Percentiles rank a stretch among this genome's conserved stretches.
Evolutionary conservation across 2,329 filamentous ascomycete species (phyloP).

Genomic region (Alternaria postmessia): DNA sequence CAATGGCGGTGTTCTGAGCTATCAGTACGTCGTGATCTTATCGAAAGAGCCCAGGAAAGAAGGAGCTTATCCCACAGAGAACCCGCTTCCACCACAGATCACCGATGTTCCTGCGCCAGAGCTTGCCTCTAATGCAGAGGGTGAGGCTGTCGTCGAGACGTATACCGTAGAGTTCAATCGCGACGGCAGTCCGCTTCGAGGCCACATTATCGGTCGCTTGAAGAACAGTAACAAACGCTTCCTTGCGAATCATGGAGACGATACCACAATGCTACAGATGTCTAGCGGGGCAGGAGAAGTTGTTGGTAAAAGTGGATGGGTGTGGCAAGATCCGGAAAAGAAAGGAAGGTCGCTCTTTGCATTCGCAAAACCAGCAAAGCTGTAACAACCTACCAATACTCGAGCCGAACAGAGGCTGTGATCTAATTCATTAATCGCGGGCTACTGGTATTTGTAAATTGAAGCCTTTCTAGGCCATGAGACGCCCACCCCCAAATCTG

Average conservation of each 20-base stretch:
- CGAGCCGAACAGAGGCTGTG: neutral
- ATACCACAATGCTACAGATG: slow-evolving; percentile 57
- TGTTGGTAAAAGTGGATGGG: slow-evolving; percentile 59
- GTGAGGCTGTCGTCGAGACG: slow-evolving; percentile 65
- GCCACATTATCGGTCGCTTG: slow-evolving; percentile 63
- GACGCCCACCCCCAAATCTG: neutral
- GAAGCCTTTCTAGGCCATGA: neutral
- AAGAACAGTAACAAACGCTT: slow-evolving; percentile 59
- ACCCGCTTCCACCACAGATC: slow-evolving; percentile 56
- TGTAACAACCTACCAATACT: slow-evolving; percentile 10
- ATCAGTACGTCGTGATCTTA: slow-evolving; percentile 69
- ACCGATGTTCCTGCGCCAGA: slow-evolving; percentile 52
- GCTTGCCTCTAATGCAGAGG: slow-evolving; percentile 53
- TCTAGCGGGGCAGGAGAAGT: slow-evolving; percentile 56
- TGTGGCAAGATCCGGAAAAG: slow-evolving; percentile 45
- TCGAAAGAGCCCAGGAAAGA: slow-evolving; percentile 57
- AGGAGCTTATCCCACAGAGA: slow-evolving; percentile 57
- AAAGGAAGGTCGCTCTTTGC: slow-evolving; percentile 42
- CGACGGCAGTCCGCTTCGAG: slow-evolving; percentile 58
- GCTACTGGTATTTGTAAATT: neutral
- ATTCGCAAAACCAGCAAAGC: slow-evolving; percentile 32
- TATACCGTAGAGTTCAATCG: slow-evolving; percentile 68
- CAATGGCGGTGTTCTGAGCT: slow-evolving; percentile 71
- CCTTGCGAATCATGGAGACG: slow-evolving; percentile 65
- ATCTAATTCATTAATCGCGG: neutral